Evolutionary conservation across 345 rosid species (phyloP).

Genomic region (Gossypium ekmanianum): DNA sequence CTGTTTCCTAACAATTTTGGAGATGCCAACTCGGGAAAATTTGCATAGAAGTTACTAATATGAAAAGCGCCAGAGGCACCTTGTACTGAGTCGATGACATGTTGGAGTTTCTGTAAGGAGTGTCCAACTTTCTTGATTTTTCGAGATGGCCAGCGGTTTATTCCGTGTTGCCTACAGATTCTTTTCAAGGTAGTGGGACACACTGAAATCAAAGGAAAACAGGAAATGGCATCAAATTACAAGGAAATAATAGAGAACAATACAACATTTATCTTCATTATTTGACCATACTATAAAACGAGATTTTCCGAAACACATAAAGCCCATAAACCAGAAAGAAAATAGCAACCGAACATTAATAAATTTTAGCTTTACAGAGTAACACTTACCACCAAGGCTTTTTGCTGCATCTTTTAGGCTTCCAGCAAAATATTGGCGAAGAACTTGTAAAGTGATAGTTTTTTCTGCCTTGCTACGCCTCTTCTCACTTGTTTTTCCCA

Average conservation of each 20-base stretch:
- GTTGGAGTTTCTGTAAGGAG: constrained; percentile 78
- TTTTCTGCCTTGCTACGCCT: constrained; percentile 69
- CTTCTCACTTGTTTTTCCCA: constrained; percentile 44
- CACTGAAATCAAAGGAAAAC: constrained; percentile 49
- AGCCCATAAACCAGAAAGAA: no score
- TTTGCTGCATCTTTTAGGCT: constrained; percentile 96
- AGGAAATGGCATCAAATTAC: constrained; percentile 11
- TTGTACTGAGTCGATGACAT: constrained; percentile 71
- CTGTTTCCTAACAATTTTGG: constrained; percentile 35
- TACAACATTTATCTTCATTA: not conserved
- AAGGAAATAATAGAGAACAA: not conserved
- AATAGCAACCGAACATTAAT: not conserved
- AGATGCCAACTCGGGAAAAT: constrained; percentile 65
- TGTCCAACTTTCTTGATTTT: constrained; percentile 92
- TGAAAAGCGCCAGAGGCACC: constrained; percentile 68
- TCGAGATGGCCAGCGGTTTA: constrained; percentile 93
- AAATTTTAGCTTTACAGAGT: not conserved
- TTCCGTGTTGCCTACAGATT: constrained; percentile 89
- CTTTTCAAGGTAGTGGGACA: constrained; percentile 98
- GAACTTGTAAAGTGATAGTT: constrained; percentile 69
- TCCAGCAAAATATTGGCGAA: constrained; percentile 76
- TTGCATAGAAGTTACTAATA: constrained; percentile 58
- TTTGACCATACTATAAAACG: no score
- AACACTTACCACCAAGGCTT: constrained; percentile 76
- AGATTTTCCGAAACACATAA: not conserved